A percentile compares a stretch with the other conserved stretches of the same genome.
phyloP scores from a whole-genome alignment of 352 stramenopile species.

The Globisporangium cylindrosporum region DNA sequence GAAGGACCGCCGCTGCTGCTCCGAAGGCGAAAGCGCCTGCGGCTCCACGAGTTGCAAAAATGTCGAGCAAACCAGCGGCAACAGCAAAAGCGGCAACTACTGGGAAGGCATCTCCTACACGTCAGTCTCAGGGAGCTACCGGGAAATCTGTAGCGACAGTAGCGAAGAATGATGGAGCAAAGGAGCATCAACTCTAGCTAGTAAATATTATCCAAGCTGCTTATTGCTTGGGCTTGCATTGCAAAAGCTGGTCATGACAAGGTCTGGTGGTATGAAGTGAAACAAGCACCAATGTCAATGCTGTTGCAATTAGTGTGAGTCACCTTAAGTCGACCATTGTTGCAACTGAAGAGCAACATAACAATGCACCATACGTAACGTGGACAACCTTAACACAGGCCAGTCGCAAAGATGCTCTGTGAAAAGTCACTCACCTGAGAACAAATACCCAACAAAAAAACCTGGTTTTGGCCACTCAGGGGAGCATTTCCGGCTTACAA shows the following conservation, averaged over 20 bases:
- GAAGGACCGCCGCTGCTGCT: not conserved
- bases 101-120: not conserved
- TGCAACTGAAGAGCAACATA: not conserved
- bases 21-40: not conserved
- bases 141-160: not conserved
- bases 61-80: not conserved
- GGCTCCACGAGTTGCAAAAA: not conserved
- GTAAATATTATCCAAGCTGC: not conserved
- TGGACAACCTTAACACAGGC: conserved; percentile 10
- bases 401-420: conserved; percentile 1
- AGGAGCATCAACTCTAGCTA: not conserved
- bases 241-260: not conserved
- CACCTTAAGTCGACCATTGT: not conserved
- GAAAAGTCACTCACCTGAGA: conserved; percentile 14
- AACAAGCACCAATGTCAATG: not conserved
- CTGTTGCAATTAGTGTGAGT: not conserved
- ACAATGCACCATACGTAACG: not conserved
- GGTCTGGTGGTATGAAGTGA: not conserved
- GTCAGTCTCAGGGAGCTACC: not conserved
- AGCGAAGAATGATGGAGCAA: not conserved
- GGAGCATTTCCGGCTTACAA: conserved; percentile 23
- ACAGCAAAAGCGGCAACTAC: not conserved
- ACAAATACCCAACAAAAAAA: conserved; percentile 10
- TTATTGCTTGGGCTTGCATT: not conserved
- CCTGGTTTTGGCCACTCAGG: conserved; percentile 5